Conservation (phyloP, 2,329 filamentous ascomycete species). For the Cladosporium cucumerinum region DNA sequence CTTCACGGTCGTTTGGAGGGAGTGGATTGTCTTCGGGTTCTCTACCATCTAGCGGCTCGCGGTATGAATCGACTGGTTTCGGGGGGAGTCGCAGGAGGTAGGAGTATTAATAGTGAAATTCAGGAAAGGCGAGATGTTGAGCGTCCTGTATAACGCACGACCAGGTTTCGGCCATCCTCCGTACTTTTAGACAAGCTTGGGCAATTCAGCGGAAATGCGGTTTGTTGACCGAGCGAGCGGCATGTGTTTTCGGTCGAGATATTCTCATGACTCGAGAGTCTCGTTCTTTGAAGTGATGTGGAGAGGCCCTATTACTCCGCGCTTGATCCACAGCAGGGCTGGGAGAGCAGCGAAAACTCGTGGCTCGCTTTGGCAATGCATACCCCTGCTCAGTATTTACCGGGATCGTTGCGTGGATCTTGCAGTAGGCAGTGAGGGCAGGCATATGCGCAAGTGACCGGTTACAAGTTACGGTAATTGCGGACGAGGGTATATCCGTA, state of each 20-base stretch:
- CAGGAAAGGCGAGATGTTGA: not conserved
- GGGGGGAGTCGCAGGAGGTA: constrained; percentile 15
- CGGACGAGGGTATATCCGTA: not conserved
- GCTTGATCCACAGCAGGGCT: not conserved
- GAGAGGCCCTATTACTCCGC: not conserved
- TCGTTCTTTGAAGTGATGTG: not conserved
- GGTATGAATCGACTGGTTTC: constrained; percentile 16
- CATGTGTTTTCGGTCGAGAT: not conserved
- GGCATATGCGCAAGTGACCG: not conserved
- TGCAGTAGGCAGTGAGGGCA: no score
- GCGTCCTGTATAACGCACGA: not conserved
- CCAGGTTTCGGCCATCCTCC: not conserved
- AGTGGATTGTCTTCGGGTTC: not conserved
- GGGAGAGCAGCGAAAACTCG: not conserved
- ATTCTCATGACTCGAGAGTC: not conserved
- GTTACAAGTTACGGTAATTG: not conserved
- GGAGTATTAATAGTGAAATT: not conserved
- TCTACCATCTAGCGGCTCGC: constrained; percentile 9
- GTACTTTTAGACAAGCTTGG: not conserved
- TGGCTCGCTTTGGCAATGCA: not conserved
- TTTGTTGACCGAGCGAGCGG: not conserved
- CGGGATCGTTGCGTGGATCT: not conserved
- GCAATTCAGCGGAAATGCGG: not conserved
- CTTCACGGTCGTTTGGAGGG: constrained; percentile 8
- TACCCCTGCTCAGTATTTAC: not conserved